These are phyloP conservation scores for Apiospora hydei DNA, from an alignment of 2,329 filamentous ascomycete species.

Conservation along the genomic window DNA sequence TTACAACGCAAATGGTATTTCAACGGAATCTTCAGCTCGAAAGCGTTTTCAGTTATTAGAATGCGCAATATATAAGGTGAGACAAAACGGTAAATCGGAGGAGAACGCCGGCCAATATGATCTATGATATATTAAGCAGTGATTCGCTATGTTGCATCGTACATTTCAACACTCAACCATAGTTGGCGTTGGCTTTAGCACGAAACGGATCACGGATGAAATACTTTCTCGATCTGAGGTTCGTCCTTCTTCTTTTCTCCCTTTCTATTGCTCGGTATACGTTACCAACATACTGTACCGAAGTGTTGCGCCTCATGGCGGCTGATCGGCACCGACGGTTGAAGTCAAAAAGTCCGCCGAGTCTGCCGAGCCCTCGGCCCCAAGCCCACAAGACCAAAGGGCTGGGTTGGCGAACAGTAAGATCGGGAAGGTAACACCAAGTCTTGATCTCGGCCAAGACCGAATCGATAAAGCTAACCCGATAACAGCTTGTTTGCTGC, in stretches of 20 bases:
- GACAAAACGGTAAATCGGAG: too few relatives aligned
- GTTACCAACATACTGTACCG: not conserved
- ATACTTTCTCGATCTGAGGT: not conserved
- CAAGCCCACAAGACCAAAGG: not conserved
- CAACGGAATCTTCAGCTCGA: too few relatives aligned
- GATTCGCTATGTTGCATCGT: too few relatives aligned
- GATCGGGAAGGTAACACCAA: not conserved
- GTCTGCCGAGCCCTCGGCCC: conserved; percentile 1
- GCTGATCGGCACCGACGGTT: not conserved
- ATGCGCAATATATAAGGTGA: too few relatives aligned
- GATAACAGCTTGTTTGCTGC: not conserved
- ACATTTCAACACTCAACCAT: too few relatives aligned
- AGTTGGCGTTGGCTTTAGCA: too few relatives aligned
- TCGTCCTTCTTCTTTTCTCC: not conserved
- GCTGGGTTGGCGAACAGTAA: not conserved
- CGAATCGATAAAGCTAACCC: not conserved
- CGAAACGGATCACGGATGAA: not conserved
- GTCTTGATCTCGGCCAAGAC: not conserved
- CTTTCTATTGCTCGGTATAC: not conserved
- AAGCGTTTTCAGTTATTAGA: too few relatives aligned
- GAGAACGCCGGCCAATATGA: too few relatives aligned
- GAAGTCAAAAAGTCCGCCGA: not conserved
- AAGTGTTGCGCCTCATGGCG: not conserved
- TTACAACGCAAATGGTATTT: too few relatives aligned
- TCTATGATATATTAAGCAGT: too few relatives aligned